These are phyloP conservation scores for Prunus mira DNA, from an alignment of 306 rosid genomes.

Conservation along the genomic window DNA sequence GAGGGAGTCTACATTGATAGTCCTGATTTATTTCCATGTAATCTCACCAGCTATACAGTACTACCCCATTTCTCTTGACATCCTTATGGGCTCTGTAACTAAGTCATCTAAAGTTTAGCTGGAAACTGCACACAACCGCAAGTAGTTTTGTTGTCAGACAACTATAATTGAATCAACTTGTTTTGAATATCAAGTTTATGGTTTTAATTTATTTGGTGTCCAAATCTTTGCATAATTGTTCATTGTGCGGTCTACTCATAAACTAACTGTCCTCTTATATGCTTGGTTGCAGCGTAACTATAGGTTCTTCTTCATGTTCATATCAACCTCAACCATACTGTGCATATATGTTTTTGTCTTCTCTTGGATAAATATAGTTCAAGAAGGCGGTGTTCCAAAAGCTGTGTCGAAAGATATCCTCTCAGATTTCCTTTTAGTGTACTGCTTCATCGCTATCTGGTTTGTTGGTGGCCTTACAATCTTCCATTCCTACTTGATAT, in stretches of 20 bases:
- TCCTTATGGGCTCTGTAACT: not conserved
- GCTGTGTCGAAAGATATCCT: conserved; percentile 48
- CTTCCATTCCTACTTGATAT: conserved; percentile 83
- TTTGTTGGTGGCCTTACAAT: conserved; percentile 94
- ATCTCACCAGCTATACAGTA: too few species aligned
- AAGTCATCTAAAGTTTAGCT: not conserved
- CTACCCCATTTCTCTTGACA: not conserved
- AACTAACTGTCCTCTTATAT: conserved; percentile 28
- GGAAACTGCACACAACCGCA: not conserved
- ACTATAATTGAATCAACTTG: not conserved
- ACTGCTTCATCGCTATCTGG: conserved; percentile 85
- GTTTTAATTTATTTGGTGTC: conserved; percentile 2
- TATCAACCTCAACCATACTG: conserved; percentile 79
- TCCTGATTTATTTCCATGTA: not conserved
- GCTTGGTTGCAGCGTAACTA: conserved; percentile 80
- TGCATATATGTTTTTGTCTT: conserved; percentile 72
- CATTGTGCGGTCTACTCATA: not conserved
- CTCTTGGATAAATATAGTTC: conserved; percentile 51
- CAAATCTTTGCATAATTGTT: not conserved
- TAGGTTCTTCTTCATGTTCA: conserved; percentile 85
- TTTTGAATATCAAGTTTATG: conserved; percentile 1
- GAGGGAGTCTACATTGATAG: not conserved
- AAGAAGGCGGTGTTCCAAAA: conserved; percentile 20
- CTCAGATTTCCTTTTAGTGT: conserved; percentile 61
- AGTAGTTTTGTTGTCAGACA: not conserved